A percentile compares a stretch with the other conserved stretches of the same genome.
Conservation (phyloP, 495 filamentous ascomycete genomes). For the Terfezia claveryi region DNA sequence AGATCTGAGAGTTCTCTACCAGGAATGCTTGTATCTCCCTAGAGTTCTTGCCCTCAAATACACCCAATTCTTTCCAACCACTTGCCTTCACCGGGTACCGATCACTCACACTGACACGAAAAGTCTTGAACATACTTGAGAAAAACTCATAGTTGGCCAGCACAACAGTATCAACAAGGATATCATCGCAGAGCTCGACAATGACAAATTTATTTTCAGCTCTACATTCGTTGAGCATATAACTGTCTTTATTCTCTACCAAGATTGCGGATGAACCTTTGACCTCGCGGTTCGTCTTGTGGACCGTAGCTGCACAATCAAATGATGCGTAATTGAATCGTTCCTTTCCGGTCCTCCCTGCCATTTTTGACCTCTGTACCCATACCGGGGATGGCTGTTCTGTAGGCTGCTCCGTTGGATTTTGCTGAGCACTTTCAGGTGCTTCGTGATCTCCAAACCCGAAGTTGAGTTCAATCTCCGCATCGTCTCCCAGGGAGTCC, state of each 20-base stretch:
- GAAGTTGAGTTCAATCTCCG: conserved; percentile 81
- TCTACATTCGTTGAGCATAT: conserved; percentile 86
- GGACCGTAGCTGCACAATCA: conserved; percentile 79
- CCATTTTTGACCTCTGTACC: conserved; percentile 50
- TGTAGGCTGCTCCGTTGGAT: background rate
- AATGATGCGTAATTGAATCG: conserved; percentile 94
- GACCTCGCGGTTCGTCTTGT: conserved; percentile 67
- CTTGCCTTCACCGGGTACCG: conserved; percentile 79
- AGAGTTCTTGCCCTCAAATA: conserved; percentile 73
- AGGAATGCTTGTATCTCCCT: conserved; percentile 87
- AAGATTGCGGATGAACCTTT: conserved; percentile 72
- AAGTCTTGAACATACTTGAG: conserved; percentile 80
- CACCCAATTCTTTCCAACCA: conserved; percentile 75
- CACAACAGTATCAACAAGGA: conserved; percentile 84
- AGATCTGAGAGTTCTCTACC: conserved; percentile 80
- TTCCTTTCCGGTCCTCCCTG: conserved; percentile 85
- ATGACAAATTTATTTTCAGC: conserved; percentile 82
- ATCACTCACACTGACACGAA: conserved; percentile 76
- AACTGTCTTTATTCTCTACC: conserved; percentile 92
- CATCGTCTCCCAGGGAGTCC: conserved; percentile 63
- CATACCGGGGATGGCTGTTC: conserved; percentile 22
- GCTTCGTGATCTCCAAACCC: conserved; percentile 21
- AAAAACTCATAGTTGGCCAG: conserved; percentile 96
- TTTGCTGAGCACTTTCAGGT: conserved; percentile 11
- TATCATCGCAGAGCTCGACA: conserved; percentile 75